Base-by-base conservation (phyloP, 768 basidiomycete genomes). In the Arthromyces matolae region DNA sequence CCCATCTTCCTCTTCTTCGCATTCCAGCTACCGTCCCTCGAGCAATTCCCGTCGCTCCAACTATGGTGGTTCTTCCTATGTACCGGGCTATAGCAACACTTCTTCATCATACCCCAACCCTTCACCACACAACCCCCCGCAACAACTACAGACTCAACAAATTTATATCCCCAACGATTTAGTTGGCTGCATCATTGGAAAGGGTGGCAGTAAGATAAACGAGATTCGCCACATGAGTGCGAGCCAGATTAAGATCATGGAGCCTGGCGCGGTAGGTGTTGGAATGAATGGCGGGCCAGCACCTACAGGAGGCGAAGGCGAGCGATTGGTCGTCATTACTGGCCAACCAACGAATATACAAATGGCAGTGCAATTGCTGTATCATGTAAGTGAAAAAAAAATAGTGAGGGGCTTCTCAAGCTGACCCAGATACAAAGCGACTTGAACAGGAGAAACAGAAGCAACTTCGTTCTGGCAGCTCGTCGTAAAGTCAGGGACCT, bases 151-250 rank as follows among this genome's bases (percentile, higher is more conserved):
- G 67, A 96, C 93, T 3, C 96, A 99, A 62, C 93, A 97, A 65
- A 96, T 99, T 53, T 99, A 88, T 65, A 96, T 99, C 54, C 96
- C 96, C 6, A 97, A 97, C 62, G 92, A 96, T 60, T 78, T 98
- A 22, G 96, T 99, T 19, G 95, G 92, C 9, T 91, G 89, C 54
- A 93, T 99, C 69, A 99, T 99, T 57, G 96, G 96, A 34, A 98
- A 98, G 67, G 95, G 91, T 16, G 96, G 96, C 8, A 84, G 86
- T 64, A 99, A 98, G 71, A 99, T 99, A 73, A 98, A 98, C 61
- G 96, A 99, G 70, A 96, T 99, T 54, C 79, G 96, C 56, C 84
- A 92, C 55, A 88, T 92, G 81, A 94, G 91, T 54, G 87, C 87
- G 22, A 95, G 93, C 66, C 86, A 93, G 60, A 97, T 99, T 68